Base-by-base conservation (phyloP, 495 filamentous ascomycete species). In the Penicillium riverlandense region DNA sequence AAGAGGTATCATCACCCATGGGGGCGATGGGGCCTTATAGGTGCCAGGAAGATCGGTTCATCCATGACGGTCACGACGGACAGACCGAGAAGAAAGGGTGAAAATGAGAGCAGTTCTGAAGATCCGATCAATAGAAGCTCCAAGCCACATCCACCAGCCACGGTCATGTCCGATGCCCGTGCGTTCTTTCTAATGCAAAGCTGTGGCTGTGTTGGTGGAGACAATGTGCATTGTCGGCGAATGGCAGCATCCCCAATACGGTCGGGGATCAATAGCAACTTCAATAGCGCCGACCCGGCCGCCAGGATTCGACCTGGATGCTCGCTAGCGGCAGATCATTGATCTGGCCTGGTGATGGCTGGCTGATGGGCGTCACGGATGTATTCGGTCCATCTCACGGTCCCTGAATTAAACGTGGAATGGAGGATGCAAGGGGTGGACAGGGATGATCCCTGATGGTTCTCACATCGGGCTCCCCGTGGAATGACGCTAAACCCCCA, bases 161-260 rank as follows among this genome's bases (percentile, higher is more conserved):
- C 57, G 54, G 54, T 30, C 55, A 48, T 57, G 39, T 33, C 11
- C 48, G 52, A 52, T 53, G 55, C 49, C 53, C 44, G 53, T 59
- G 53, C 52, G 16, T 40, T 41, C 51, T 28, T 40, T 43, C 22
- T 15, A 48, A 50, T 35, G 40, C 37, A 54, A 57, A 45, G 54
- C 11, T 52, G 57, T 58, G 57, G 57, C 50, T 54, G 55, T 56
- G 55, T 36, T 31, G 44, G 35, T 40, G 41, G 41, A 37, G 11
- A 45, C 41, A 39, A 49, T 39, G 30, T 11, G 30, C 32, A 40
- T 49, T 50, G 29, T 44, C 14, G 30, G 16, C 48, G 45, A 49
- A 45, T 33, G 39, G 4, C 22, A 22, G 22, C 22, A 22, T 22
- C 22, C 22, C 22, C 22, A 22, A 22, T 4, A 6, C 22, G 22